Base-by-base conservation (phyloP, 306 rosid species). In the Fragaria iinumae region DNA sequence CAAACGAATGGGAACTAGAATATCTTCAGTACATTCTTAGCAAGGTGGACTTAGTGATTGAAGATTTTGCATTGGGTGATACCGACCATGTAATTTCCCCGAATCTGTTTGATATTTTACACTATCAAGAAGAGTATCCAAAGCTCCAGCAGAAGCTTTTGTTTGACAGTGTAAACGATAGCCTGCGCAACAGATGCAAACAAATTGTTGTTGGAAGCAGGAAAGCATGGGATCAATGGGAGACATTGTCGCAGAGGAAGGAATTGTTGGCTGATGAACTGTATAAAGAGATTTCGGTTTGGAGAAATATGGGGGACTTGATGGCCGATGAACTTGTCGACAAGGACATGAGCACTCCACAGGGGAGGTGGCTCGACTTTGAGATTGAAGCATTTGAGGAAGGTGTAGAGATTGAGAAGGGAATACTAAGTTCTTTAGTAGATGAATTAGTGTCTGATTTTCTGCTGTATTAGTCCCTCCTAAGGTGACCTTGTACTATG, bases 361-460 rank as follows among this genome's bases (percentile, higher is more conserved):
- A 17, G 16, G 98, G 97, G 32, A 90, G 80, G 87, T 94, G 98
- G 98, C 81, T 89, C 11, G 85, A 89, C 86, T 89, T 90, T 50
- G 84, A 84, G 44, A 34, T 67, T 32, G 97, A 92, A 82, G 88
- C 87, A 74, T 90, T 73, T 68, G 96, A 89, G 77, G 91, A 90
- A 69, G 91, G 88, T 56, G 39, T 80, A 68, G 90, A 87, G 79
- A 78, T 92, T 81, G 96, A 89, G 83, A 75, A 65, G 65, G 84
- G 75, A 73, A 80, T 94, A 8, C 75, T 87, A 60, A 74, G 68
- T 74, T 80, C 56, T 67, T 86, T 94, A 86, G 65, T 94, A 48
- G 62, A 88, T 67, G 96, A 94, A 71, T 71, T 94, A 77, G 81
- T 92, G 65, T 79, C 82, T 79, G 98, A 94, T 77, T 82, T 90